Evolutionary conservation across 768 basidiomycete genomes (phyloP).

Genomic region (Pisolithus marmoratus): DNA sequence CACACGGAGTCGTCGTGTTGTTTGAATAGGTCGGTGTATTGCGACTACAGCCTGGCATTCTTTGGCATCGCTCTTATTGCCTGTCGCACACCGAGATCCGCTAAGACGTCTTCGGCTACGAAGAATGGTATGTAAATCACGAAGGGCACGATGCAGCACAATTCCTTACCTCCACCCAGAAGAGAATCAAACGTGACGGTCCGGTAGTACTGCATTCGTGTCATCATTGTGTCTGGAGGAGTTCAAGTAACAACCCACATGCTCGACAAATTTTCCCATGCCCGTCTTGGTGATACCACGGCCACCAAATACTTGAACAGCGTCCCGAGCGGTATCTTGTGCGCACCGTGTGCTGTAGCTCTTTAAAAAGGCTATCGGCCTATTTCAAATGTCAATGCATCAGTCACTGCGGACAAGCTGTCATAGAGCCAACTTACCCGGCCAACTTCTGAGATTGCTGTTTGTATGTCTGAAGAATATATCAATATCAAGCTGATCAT

Average conservation of each 20-base stretch:
- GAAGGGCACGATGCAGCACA: neutral
- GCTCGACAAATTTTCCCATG: constrained; percentile 57
- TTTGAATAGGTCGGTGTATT: too few relatives aligned
- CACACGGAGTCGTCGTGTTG: too few relatives aligned
- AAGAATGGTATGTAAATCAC: constrained; percentile 2
- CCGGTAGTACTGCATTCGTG: constrained; percentile 22
- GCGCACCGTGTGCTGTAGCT: constrained; percentile 70
- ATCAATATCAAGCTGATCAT: constrained; percentile 1
- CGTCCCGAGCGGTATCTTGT: constrained; percentile 77
- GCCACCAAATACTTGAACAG: constrained; percentile 77
- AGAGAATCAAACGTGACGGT: constrained; percentile 38
- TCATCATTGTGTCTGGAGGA: constrained; percentile 8
- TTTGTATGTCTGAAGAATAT: constrained; percentile 47
- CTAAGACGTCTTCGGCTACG: constrained; percentile 67
- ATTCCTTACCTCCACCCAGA: constrained; percentile 53
- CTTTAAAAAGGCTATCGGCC: constrained; percentile 77
- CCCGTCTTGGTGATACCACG: constrained; percentile 78
- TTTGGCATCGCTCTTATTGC: constrained; percentile 72
- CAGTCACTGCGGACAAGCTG: neutral
- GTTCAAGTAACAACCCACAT: constrained; percentile 30
- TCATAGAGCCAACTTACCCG: constrained; percentile 39
- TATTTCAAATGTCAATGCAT: constrained; percentile 14
- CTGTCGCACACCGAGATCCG: constrained; percentile 77
- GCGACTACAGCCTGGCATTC: constrained; percentile 49
- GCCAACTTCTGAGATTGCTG: constrained; percentile 70